Evolutionary conservation across 176 grass and related monocot species (phyloP).

Genomic region (Carex cristatella): DNA sequence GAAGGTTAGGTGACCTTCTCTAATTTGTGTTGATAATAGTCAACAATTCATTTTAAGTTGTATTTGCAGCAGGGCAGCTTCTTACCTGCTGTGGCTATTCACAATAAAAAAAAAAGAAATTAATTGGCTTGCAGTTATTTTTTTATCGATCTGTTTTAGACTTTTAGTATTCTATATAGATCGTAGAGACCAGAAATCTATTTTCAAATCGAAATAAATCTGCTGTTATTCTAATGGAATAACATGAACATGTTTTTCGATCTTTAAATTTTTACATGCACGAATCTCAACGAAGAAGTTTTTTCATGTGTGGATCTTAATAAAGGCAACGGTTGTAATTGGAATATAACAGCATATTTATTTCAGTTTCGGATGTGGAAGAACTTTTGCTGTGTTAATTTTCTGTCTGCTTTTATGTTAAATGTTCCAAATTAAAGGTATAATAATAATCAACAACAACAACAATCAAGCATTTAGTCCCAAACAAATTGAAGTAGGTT

Average conservation of each 20-base stretch:
- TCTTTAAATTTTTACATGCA: too few species aligned
- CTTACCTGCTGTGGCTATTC: background rate
- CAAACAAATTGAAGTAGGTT: too few species aligned
- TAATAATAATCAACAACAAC: background rate
- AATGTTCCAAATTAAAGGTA: background rate
- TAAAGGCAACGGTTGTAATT: too few species aligned
- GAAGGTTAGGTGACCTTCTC: background rate
- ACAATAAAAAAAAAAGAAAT: background rate
- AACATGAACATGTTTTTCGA: too few species aligned
- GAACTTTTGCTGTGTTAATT: background rate
- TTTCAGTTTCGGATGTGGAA: too few species aligned
- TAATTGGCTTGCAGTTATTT: constrained; percentile 2
- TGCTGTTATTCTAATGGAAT: too few species aligned
- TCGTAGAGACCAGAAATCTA: background rate
- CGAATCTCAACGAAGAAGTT: too few species aligned
- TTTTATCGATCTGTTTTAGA: background rate
- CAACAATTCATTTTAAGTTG: constrained; percentile 7
- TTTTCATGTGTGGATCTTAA: too few species aligned
- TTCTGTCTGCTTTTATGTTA: background rate
- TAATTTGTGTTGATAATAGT: constrained; percentile 24
- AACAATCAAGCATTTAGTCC: too few species aligned
- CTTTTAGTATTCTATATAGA: background rate
- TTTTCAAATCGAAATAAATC: background rate
- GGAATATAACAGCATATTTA: too few species aligned
- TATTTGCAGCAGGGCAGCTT: constrained; percentile 10